Base-by-base conservation (phyloP, 257 asterid genomes). In the Verbena officinalis region DNA sequence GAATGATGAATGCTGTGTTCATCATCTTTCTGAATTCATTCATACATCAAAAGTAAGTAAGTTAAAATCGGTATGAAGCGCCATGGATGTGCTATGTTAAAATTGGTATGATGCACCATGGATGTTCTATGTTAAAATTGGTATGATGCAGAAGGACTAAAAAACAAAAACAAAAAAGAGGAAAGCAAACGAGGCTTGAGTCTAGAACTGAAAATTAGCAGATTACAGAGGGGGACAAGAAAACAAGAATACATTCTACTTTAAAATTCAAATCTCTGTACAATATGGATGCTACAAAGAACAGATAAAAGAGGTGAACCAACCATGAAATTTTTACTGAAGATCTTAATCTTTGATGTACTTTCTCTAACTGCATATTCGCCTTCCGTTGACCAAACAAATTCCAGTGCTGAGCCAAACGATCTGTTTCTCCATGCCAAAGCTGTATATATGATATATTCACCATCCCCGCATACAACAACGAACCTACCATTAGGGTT, bases 391-490 rank as follows among this genome's bases (percentile, higher is more conserved):
- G 99, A 94, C 99, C 99, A 94, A 50, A 91, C 99, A 67, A 94
- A 73, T 56, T 95, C 99, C 86, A 95, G 77, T 31, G 98, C 98
- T 0, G 95, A 79, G 57, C 98, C 99, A 75, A 86, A 95, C 49
- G 98, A 95, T 79, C 90, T 81, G 81, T 91, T 91, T 79, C 98
- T 86, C 98, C 98, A 91, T 5, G 98, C 98, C 83, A 95, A 74
- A 50, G 99, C 98, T 31, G 99, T 95, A 78, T 90, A 95, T 68
- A 91, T 95, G 56, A 91, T 79, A 76, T 86, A 89, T 73, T 95
- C 99, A 4, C 98, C 97, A 69, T 95, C 99, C 56, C 99, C 99
- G 46, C 99, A 91, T 44, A 88, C 99, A 70, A 91, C 96, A 34
- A 95, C 98, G 60, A 95, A 91, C 84, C 98, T 79, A 63, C 99